Base-by-base conservation (phyloP, 768 basidiomycete genomes). In the Auriculariales sp. region DNA sequence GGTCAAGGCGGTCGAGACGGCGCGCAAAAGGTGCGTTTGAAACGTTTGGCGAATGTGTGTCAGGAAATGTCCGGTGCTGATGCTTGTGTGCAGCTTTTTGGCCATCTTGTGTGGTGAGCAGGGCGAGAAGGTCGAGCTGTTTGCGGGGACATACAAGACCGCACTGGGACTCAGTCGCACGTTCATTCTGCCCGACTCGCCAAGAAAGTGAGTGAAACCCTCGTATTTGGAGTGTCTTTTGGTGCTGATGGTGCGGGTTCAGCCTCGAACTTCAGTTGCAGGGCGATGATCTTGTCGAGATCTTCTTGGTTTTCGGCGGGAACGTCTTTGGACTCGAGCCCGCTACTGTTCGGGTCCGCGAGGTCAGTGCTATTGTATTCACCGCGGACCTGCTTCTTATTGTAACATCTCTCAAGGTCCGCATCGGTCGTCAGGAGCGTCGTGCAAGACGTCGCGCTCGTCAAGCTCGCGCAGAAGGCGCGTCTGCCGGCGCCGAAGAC, bases 261-360 rank as follows among this genome's bases (percentile, higher is more conserved):
- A 7, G 15, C 31, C 7, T 32, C 31, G 9, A 9, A 32, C 31
- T 32, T 32, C 15, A 93, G 62, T 68, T 93, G 10, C 90, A 93
- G 63, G 90, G 90, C 4, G 91, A 93, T 59, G 90, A 93, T 58
- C 74, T 93, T 2, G 88, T 92, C 3, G 90, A 93, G 62, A 81
- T 93, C 6, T 93, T 91, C 62, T 72, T 93, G 27, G 84, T 93
- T 3, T 93, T 93, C 60, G 77, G 81, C 2, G 88, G 92, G 61
- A 92, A 90, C 54, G 85, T 93, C 27, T 93, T 93, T 59, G 90
- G 91, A 10, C 66, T 93, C 31, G 90, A 93, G 61, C 90, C 90
- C 9, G 89, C 89, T 2, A 94, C 91, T 0, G 90, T 94, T 17
- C 77, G 90, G 25, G 90, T 94, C n/a, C 79, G 90, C 3, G 91